Evolutionary conservation across 805 yeast genomes (phyloP).

Genomic region (Komagataella kurtzmanii): DNA sequence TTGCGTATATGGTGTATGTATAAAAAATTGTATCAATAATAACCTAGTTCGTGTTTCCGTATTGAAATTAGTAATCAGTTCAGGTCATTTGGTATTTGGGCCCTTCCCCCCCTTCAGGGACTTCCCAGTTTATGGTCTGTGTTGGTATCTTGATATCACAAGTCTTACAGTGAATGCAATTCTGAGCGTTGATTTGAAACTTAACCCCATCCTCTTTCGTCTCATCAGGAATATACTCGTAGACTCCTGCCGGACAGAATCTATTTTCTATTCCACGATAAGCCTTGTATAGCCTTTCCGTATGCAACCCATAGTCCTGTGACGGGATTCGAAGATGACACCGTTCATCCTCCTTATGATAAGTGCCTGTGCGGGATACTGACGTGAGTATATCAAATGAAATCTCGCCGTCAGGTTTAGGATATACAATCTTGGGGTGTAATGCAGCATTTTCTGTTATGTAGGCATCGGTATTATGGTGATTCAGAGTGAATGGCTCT

Average conservation of each 20-base stretch:
- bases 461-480: constrained; percentile 53
- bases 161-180: constrained; percentile 96
- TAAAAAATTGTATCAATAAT: not conserved
- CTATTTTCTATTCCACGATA: constrained; percentile 81
- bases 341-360: constrained; percentile 87
- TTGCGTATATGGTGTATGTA: not conserved
- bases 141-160: constrained; percentile 95
- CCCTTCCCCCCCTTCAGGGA: constrained; percentile 99
- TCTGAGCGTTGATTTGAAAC: constrained; percentile 91
- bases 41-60: not conserved
- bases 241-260: constrained; percentile 98
- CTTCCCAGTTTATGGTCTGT: constrained; percentile 90
- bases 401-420: constrained; percentile 90
- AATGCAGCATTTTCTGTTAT: constrained; percentile 57
- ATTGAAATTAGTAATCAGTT: not conserved
- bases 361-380: constrained; percentile 94
- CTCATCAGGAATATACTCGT: constrained; percentile 73
- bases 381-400: constrained; percentile 88
- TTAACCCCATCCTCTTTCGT: constrained; percentile 46
- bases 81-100: constrained; percentile 84
- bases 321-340: constrained; percentile 68
- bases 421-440: constrained; percentile 67
- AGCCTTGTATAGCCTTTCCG: constrained; percentile 54
- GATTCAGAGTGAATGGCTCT: constrained; percentile 80
- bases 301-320: constrained; percentile 54